A percentile compares a stretch with the other conserved stretches of the same genome.
Evolutionary conservation across 306 rosid species (phyloP).

Genomic region (Acacia confusa): DNA sequence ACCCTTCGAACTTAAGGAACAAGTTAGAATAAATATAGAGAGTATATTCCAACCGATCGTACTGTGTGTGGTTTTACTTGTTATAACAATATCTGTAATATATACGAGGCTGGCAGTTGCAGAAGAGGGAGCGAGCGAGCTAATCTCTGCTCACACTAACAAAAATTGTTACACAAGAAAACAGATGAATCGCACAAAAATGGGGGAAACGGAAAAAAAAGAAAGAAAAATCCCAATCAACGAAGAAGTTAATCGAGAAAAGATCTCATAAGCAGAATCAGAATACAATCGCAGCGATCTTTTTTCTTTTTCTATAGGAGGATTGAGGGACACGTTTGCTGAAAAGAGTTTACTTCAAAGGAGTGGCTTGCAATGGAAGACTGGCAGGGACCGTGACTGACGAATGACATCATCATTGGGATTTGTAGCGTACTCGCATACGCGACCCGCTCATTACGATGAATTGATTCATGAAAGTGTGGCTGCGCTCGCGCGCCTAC

Average conservation of each 20-base stretch:
- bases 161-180: not conserved
- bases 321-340: constrained; percentile 26
- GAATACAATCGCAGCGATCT: not conserved
- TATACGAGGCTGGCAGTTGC: not conserved
- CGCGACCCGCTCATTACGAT: constrained; percentile 20
- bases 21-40: not conserved
- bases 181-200: not conserved
- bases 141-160: not conserved
- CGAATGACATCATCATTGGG: not conserved
- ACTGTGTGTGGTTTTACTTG: not conserved
- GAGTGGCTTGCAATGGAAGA: constrained; percentile 18
- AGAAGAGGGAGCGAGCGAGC: not conserved
- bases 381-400: not conserved
- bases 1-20: not conserved
- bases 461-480: not conserved
- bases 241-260: not conserved
- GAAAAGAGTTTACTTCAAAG: not conserved
- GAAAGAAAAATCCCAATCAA: not conserved
- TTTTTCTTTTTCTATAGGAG: not conserved
- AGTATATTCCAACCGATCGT: not conserved
- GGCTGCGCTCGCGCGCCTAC: not conserved
- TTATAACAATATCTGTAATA: not conserved
- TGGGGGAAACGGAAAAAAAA: not conserved
- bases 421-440: not conserved
- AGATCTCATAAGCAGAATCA: not conserved